Base-by-base conservation (phyloP, 176 grass and related monocot genomes). In the Oryza nivara region DNA sequence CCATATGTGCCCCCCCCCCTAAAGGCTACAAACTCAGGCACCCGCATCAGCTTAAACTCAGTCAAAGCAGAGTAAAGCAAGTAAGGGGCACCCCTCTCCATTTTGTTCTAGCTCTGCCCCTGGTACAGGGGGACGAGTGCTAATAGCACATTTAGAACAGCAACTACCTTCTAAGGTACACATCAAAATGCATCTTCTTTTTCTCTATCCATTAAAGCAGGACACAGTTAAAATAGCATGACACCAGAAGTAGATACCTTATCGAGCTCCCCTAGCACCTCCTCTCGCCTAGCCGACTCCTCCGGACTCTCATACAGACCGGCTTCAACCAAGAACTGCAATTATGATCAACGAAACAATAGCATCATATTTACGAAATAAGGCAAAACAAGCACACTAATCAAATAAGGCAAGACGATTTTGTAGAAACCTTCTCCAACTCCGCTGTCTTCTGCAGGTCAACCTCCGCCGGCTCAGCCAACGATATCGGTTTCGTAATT, bases 211-310 rank as follows among this genome's bases (percentile, higher is more conserved):
- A 11, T 25, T 67, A 3, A 14, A 9, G 15, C 41, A 15, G 22
- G 14, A 6, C 7, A 19, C 10, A 30, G 17, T 16, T 7, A 54
- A 48, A 54, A 8, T 43, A 23, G 19, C 3, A 17, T 11, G 13
- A 54, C 3, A 44, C 41, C 7, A 48, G 4, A 75, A 54, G 16
- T 7, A 80, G 30, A 10, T 67, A 99, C 96, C 91, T 85, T 90
- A 64, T 89, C 93, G 63, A 99, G 92, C 86, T 99, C 85, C 40
- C 48, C 40, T 71, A 99, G 76, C 54, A 99, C 93, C 72, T 96
- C 88, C 46, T 77, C 88, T 65, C 93, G 84, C 86, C 85, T 94
- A 36, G 68, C 85, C 7, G 90, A 81, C 80, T 96, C 96, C 9
- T 96, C 86, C 1, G 51, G 22, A 12, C 75, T 94, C 78, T 92